Percentiles rank a stretch among this genome's conserved stretches.
Evolutionary conservation across 2,329 filamentous ascomycete species (phyloP).

Genomic region (Botrytis fragariae): DNA sequence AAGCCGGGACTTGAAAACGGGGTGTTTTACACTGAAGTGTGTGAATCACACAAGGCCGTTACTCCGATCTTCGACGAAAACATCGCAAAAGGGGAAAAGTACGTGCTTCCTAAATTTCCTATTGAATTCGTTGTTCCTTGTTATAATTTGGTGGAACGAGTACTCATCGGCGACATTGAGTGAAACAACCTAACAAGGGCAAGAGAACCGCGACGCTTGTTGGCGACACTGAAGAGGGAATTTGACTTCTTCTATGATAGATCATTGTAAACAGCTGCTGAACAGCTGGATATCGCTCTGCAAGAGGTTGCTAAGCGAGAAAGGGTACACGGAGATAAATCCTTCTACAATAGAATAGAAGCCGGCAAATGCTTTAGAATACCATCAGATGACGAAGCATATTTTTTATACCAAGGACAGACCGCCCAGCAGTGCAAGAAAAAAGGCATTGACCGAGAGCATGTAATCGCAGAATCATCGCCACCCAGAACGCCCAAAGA

Average conservation of each 20-base stretch:
- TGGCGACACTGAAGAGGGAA: background rate
- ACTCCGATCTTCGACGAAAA: background rate
- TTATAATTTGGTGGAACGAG: background rate
- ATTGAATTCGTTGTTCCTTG: background rate
- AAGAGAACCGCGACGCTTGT: background rate
- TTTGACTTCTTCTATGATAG: background rate
- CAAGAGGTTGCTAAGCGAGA: background rate
- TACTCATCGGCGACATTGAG: background rate
- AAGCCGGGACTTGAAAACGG: background rate
- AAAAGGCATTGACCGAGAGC: background rate
- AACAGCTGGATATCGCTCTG: background rate
- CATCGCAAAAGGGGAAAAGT: background rate
- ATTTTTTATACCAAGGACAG: background rate
- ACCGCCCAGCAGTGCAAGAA: background rate
- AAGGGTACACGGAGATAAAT: background rate
- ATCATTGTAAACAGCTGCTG: background rate
- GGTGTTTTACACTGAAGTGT: background rate
- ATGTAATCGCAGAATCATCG: background rate
- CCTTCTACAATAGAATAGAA: background rate
- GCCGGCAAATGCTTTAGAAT: background rate
- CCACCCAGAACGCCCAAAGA: background rate
- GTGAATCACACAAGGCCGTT: too few relatives aligned
- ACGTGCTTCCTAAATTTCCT: background rate
- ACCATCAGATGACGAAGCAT: background rate
- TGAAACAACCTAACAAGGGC: background rate